Evolutionary conservation across 108 stramenopile species (phyloP).

Genomic region (Nannochloropsis oceanica): DNA sequence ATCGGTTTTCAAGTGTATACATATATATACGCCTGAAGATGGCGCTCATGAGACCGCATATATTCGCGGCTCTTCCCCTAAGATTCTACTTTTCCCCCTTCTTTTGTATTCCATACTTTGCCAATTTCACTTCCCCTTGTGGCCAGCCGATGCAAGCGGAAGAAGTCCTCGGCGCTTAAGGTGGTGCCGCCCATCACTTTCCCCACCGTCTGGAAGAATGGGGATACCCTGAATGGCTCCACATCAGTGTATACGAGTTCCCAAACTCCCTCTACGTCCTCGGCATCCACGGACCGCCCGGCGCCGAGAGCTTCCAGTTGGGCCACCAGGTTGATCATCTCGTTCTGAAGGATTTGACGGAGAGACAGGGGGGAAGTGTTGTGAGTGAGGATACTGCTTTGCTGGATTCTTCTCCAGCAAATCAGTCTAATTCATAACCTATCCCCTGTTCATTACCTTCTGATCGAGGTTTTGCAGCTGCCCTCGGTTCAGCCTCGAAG

Average conservation of each 20-base stretch:
- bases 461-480: background rate
- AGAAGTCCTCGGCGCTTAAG: background rate
- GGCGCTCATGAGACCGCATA: too few species aligned
- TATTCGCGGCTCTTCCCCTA: background rate
- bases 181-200: background rate
- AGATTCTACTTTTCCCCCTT: background rate
- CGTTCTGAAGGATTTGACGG: background rate
- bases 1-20: too few species aligned
- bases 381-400: background rate
- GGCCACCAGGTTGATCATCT: background rate
- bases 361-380: background rate
- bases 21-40: too few species aligned
- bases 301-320: background rate
- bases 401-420: too few species aligned
- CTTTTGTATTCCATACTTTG: too few species aligned
- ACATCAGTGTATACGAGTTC: conserved; percentile 17
- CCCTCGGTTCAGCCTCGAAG: background rate
- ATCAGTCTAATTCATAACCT: too few species aligned
- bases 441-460: background rate
- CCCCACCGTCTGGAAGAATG: conserved; percentile 21
- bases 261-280: conserved; percentile 5
- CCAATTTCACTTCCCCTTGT: background rate
- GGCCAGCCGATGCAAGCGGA: background rate
- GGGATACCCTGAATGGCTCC: conserved; percentile 15
- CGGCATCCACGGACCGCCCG: background rate